Evolutionary conservation across 306 rosid genomes (phyloP).

Genomic region (Cucumis melo): DNA sequence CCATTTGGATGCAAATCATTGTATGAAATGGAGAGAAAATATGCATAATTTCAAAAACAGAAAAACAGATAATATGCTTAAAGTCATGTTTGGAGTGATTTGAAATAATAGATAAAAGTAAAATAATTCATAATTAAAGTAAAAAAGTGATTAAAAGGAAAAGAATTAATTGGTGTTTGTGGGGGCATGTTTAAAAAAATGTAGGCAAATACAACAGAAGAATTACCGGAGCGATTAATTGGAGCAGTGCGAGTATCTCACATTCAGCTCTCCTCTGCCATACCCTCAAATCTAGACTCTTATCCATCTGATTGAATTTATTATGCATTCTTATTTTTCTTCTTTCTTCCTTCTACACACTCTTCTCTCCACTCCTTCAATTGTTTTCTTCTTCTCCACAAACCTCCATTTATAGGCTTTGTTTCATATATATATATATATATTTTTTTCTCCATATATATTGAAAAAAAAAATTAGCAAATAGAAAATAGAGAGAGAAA

Average conservation of each 20-base stretch:
- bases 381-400: background rate
- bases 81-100: too few relatives aligned
- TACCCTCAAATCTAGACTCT: slow-evolving; percentile 55
- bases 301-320: slow-evolving; percentile 32
- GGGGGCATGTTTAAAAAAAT: background rate
- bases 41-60: too few relatives aligned
- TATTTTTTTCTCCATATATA: background rate
- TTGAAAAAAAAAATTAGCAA: background rate
- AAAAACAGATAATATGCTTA: too few relatives aligned
- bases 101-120: too few relatives aligned
- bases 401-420: background rate
- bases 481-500: background rate
- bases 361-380: background rate
- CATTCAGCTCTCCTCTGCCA: slow-evolving; percentile 62
- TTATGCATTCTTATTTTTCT: background rate
- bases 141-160: too few relatives aligned
- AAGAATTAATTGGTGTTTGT: too few relatives aligned
- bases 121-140: too few relatives aligned
- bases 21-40: too few relatives aligned
- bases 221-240: slow-evolving; percentile 87
- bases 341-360: background rate
- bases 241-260: slow-evolving; percentile 95
- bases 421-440: background rate
- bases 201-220: slow-evolving; percentile 77
- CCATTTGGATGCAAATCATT: too few relatives aligned